Evolutionary conservation across 2,329 filamentous ascomycete species (phyloP).

Genomic region (Neonectria faginata): DNA sequence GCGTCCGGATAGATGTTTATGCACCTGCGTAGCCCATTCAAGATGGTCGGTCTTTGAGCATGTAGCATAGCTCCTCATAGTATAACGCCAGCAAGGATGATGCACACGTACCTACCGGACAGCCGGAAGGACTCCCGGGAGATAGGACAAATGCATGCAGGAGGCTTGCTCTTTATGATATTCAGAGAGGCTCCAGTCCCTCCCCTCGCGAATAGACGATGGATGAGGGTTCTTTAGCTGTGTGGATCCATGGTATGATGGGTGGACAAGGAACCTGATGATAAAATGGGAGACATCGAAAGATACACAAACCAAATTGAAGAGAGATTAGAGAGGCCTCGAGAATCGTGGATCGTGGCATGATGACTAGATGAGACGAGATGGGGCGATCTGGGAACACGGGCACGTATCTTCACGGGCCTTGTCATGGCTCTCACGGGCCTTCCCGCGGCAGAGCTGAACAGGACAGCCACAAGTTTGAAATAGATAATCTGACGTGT

Average conservation of each 20-base stretch:
- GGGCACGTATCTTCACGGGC: neutral
- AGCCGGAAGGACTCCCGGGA: conserved; percentile 19
- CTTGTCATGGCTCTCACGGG: neutral
- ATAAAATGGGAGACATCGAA: neutral
- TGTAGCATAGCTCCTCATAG: neutral
- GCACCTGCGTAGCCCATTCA: conserved; percentile 18
- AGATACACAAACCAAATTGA: conserved; percentile 3
- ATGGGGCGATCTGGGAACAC: neutral
- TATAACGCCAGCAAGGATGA: conserved; percentile 26
- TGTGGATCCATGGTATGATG: conserved; percentile 18
- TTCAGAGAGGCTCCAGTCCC: conserved; percentile 3
- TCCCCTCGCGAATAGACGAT: neutral
- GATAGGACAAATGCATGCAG: conserved; percentile 14
- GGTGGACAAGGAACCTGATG: conserved; percentile 11
- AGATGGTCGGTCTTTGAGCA: neutral
- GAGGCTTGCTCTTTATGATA: neutral
- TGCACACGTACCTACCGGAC: conserved; percentile 14
- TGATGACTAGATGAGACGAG: conserved; percentile 11
- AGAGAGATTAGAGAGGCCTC: neutral
- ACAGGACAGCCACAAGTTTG: neutral
- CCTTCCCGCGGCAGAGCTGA: conserved; percentile 1
- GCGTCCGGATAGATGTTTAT: conserved; percentile 22
- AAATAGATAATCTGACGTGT: neutral
- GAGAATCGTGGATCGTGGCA: conserved; percentile 12
- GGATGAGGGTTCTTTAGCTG: neutral